A percentile compares a stretch with the other conserved stretches of the same genome.
phyloP scores from a whole-genome alignment of 202 grass and related monocot genomes.

The Thinopyrum obtusiflorum region DNA sequence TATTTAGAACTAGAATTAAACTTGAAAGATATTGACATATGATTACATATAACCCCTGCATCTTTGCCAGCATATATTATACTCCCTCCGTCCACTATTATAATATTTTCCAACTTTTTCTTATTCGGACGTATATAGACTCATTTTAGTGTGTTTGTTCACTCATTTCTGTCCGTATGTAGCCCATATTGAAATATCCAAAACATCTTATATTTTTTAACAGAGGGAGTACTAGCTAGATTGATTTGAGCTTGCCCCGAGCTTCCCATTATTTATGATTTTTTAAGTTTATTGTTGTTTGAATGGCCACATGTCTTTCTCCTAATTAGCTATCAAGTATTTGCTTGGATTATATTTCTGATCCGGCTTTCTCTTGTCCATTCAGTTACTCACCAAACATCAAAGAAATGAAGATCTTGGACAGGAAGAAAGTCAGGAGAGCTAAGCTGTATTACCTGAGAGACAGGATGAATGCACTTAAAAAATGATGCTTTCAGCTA shows the following conservation, averaged over 20 bases:
- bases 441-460: constrained; percentile 94
- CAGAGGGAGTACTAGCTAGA: background rate
- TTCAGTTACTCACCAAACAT: constrained; percentile 88
- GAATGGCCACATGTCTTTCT: background rate
- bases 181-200: no score
- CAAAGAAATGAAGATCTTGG: constrained; percentile 87
- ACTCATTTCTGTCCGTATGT: no score
- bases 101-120: no score
- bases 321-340: background rate
- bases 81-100: background rate
- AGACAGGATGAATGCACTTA: constrained; percentile 87
- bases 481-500: constrained; percentile 39
- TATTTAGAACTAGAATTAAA: background rate
- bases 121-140: no score
- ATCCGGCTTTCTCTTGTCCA: background rate
- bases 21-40: background rate
- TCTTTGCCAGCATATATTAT: background rate
- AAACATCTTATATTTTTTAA: no score
- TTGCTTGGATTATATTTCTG: background rate
- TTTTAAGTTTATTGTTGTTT: background rate
- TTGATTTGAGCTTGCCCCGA: background rate
- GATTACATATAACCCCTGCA: background rate
- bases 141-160: no score
- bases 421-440: constrained; percentile 83
- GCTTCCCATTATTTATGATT: no score